Conservation (phyloP, 805 yeast genomes). For the Saccharomycopsis sp. region DNA sequence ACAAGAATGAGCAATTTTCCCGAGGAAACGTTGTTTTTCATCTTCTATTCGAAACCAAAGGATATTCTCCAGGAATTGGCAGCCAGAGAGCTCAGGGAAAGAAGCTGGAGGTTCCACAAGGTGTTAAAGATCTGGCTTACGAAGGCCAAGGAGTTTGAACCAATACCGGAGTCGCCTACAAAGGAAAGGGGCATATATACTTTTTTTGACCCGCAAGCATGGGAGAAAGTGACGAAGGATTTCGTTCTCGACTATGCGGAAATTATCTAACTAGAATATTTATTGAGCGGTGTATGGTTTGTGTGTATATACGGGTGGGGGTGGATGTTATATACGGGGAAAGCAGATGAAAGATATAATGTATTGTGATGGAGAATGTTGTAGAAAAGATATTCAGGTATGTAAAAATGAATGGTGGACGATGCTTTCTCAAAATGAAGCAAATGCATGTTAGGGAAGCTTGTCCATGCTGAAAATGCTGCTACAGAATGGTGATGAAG, state of each 20-base stretch:
- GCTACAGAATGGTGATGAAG: neutral
- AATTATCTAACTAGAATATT: constrained; percentile 44
- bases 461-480: too few relatives aligned
- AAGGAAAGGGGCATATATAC: constrained; percentile 87
- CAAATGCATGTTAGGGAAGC: too few relatives aligned
- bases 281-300: too few relatives aligned
- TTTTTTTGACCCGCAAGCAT: constrained; percentile 89
- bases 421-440: too few relatives aligned
- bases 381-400: too few relatives aligned
- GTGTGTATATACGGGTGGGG: too few relatives aligned
- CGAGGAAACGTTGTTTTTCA: constrained; percentile 89
- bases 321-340: too few relatives aligned
- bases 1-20: constrained; percentile 46
- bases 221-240: constrained; percentile 88
- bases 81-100: constrained; percentile 79
- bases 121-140: constrained; percentile 95
- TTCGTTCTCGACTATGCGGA: constrained; percentile 55
- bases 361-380: too few relatives aligned
- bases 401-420: too few relatives aligned
- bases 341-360: too few relatives aligned
- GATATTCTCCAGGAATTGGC: constrained; percentile 92
- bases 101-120: constrained; percentile 97
- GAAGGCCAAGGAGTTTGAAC: constrained; percentile 85
- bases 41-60: constrained; percentile 88
- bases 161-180: constrained; percentile 70